A percentile compares a stretch with the other conserved stretches of the same genome.
Conservation (phyloP, 257 asterid species). For the Schizonepeta tenuifolia region DNA sequence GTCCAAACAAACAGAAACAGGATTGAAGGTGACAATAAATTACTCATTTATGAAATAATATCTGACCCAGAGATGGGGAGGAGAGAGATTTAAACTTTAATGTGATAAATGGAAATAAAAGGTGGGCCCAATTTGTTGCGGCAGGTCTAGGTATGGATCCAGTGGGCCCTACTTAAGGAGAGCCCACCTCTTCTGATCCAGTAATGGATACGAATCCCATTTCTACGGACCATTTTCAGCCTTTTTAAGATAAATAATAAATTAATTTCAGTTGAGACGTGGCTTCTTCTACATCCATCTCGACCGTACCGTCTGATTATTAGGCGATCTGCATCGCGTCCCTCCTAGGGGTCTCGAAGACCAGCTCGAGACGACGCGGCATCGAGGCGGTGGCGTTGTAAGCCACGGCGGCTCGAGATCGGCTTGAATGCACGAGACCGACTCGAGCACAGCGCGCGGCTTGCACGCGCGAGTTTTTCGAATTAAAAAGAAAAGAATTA, state of each 20-base stretch:
- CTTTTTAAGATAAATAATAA: neutral
- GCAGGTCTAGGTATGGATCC: slow-evolving; percentile 35
- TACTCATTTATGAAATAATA: neutral
- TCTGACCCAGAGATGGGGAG: neutral
- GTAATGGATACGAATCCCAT: slow-evolving; percentile 26
- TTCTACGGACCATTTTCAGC: slow-evolving; percentile 39
- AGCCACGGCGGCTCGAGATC: too few relatives aligned
- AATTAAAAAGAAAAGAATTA: too few relatives aligned
- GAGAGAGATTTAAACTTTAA: neutral
- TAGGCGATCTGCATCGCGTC: too few relatives aligned
- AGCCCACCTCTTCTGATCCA: slow-evolving; percentile 42
- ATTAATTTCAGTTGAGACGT: slow-evolving; percentile 38
- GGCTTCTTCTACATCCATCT: slow-evolving; percentile 42
- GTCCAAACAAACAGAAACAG: neutral
- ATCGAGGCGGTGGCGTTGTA: too few relatives aligned
- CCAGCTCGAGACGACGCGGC: too few relatives aligned
- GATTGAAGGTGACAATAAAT: neutral
- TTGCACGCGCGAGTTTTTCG: too few relatives aligned
- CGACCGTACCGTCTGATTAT: neutral
- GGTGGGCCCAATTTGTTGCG: slow-evolving; percentile 28
- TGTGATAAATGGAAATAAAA: neutral
- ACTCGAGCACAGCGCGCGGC: too few relatives aligned
- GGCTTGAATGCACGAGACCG: too few relatives aligned
- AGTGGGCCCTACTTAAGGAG: slow-evolving; percentile 43
- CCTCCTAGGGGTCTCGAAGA: too few relatives aligned